These are phyloP conservation scores for Podaxis sp. DNA, from an alignment of 768 basidiomycete species.

Conservation along the genomic window DNA sequence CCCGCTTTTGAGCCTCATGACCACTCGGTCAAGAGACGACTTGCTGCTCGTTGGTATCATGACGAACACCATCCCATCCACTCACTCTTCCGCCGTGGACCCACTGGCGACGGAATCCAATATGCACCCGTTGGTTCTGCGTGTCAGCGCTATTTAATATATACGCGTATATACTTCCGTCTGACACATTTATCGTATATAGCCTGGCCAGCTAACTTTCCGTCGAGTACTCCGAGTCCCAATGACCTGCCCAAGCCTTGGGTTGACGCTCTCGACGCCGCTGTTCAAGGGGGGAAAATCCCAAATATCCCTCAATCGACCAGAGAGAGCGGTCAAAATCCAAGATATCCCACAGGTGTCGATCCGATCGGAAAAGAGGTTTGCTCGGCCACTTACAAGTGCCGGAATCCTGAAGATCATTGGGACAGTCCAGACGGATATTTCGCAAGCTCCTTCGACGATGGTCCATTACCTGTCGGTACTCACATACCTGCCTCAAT, in stretches of 20 bases:
- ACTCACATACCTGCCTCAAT: not conserved
- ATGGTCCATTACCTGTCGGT: conserved; percentile 59
- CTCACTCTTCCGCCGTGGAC: conserved; percentile 55
- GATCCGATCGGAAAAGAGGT: conserved; percentile 46
- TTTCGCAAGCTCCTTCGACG: conserved; percentile 71
- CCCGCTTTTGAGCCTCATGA: conserved; percentile 16
- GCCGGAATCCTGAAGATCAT: conserved; percentile 54
- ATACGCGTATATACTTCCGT: not conserved
- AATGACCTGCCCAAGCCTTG: conserved; percentile 58
- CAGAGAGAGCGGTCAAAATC: conserved; percentile 29
- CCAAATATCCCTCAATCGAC: conserved; percentile 59
- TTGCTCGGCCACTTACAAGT: conserved; percentile 78
- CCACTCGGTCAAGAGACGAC: conserved; percentile 21
- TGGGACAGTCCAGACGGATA: conserved; percentile 75
- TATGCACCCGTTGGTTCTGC: conserved; percentile 59
- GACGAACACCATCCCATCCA: conserved; percentile 53
- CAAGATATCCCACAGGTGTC: conserved; percentile 40
- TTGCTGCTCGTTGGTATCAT: conserved; percentile 59
- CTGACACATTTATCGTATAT: not conserved
- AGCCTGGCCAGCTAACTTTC: conserved; percentile 67
- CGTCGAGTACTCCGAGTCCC: conserved; percentile 43
- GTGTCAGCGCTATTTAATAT: conserved; percentile 31
- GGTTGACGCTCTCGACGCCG: conserved; percentile 65
- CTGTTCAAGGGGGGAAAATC: conserved; percentile 66
- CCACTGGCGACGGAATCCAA: conserved; percentile 36